phyloP scores from a whole-genome alignment of 208 protist genomes.

The Leishmania gerbilli region DNA sequence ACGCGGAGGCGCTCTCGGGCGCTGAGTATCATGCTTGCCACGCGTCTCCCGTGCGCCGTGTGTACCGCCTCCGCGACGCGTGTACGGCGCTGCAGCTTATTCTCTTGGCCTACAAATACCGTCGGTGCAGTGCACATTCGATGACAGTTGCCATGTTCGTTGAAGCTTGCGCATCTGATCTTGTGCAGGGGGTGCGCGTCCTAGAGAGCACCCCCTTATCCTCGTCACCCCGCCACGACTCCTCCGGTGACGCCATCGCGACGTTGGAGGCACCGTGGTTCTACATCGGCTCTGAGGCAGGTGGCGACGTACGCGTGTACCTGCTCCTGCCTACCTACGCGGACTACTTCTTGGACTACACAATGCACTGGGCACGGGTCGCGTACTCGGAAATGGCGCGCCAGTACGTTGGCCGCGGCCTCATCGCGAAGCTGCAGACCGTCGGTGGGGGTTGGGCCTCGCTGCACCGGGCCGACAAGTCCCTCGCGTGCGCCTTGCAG shows the following conservation, averaged over 20 bases:
- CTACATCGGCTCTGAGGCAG: background rate
- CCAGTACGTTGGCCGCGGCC: conserved; percentile 46
- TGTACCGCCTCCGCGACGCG: conserved; percentile 28
- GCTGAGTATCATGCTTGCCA: background rate
- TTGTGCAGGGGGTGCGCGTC: conserved; percentile 5
- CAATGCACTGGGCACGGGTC: conserved; percentile 40
- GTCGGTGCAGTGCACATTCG: background rate
- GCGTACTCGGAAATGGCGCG: conserved; percentile 47
- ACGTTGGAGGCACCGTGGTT: conserved; percentile 1
- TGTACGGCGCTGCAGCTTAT: conserved; percentile 27
- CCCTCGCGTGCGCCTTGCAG: conserved; percentile 54
- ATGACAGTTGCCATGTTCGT: conserved; percentile 10
- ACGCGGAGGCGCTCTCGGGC: background rate
- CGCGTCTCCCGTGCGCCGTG: background rate
- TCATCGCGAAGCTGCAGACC: conserved; percentile 66
- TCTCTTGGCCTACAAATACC: conserved; percentile 5
- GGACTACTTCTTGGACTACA: conserved; percentile 38
- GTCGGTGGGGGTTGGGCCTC: conserved; percentile 82
- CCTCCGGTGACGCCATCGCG: background rate
- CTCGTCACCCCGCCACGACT: background rate
- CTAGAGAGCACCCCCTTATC: background rate
- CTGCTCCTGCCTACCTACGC: conserved; percentile 42
- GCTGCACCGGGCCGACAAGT: conserved; percentile 56
- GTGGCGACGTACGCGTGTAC: conserved; percentile 18
- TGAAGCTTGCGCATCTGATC: conserved; percentile 9